Percentiles rank a stretch among this genome's conserved stretches.
Evolutionary conservation across 805 yeast genomes (phyloP).

Genomic region (Trichomonascus vanleenenianus): DNA sequence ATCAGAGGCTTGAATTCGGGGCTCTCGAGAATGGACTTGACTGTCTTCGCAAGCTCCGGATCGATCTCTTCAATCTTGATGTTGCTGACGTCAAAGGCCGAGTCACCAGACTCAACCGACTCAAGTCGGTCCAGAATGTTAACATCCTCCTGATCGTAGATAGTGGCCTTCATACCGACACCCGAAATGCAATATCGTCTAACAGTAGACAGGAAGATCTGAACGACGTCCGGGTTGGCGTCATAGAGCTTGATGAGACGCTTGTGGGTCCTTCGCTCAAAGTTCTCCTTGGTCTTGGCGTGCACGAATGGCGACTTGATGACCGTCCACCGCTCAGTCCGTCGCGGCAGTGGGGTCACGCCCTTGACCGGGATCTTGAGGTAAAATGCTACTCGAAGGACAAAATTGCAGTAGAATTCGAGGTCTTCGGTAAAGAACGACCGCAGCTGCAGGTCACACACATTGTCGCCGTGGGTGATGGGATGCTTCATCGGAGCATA

Average conservation of each 20-base stretch:
- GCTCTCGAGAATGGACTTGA: conserved; percentile 59
- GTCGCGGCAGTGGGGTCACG: conserved; percentile 58
- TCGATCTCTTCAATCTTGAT: conserved; percentile 16
- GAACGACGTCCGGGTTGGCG: conserved; percentile 76
- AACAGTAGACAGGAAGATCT: conserved; percentile 70
- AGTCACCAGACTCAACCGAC: conserved; percentile 5
- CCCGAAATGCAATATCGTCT: conserved; percentile 72
- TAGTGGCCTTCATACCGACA: conserved; percentile 72
- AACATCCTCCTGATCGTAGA: conserved; percentile 48
- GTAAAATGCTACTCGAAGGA: conserved; percentile 82
- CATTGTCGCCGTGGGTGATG: conserved; percentile 57
- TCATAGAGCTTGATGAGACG: conserved; percentile 73
- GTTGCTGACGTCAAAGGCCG: neutral
- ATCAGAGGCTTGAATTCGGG: conserved; percentile 52
- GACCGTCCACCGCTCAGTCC: conserved; percentile 86
- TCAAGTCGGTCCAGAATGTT: conserved; percentile 37
- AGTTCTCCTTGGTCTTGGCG: conserved; percentile 91
- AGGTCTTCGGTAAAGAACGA: conserved; percentile 59
- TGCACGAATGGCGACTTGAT: conserved; percentile 89
- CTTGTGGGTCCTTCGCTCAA: conserved; percentile 77
- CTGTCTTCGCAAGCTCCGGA: conserved; percentile 56
- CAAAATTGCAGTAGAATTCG: conserved; percentile 75
- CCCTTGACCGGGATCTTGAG: conserved; percentile 81
- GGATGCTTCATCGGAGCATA: conserved; percentile 71
- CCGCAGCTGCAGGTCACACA: conserved; percentile 68